A percentile compares a stretch with the other conserved stretches of the same genome.
phyloP scores from a whole-genome alignment of 2,329 filamentous ascomycete species.

The Leptoxyphium fumago region DNA sequence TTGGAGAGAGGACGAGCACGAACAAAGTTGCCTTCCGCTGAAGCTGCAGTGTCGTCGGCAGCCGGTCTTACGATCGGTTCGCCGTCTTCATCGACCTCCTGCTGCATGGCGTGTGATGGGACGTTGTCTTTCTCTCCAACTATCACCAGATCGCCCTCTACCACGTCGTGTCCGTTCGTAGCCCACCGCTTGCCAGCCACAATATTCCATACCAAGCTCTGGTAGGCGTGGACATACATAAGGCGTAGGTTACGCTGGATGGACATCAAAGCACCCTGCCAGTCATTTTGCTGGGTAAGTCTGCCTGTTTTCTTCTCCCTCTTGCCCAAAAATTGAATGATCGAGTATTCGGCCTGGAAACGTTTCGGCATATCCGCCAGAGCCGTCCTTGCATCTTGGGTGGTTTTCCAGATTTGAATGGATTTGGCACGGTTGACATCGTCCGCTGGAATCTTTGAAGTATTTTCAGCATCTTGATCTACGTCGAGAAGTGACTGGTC shows the following conservation, averaged over 20 bases:
- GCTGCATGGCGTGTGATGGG: slow-evolving; percentile 16
- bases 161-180: slow-evolving; percentile 54
- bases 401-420: slow-evolving; percentile 50
- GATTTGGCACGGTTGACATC: slow-evolving; percentile 67
- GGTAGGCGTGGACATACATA: slow-evolving; percentile 96
- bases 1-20: slow-evolving; percentile 60
- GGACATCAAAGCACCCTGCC: slow-evolving; percentile 61
- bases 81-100: slow-evolving; percentile 43
- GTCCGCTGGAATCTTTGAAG: slow-evolving; percentile 49
- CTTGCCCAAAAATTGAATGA: slow-evolving; percentile 60
- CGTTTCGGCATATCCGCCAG: slow-evolving; percentile 58
- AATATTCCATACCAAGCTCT: slow-evolving; percentile 87
- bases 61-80: slow-evolving; percentile 51
- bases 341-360: slow-evolving; percentile 63
- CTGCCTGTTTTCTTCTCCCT: slow-evolving; percentile 30
- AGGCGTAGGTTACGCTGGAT: slow-evolving; percentile 71
- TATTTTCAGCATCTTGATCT: slow-evolving; percentile 26
- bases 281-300: slow-evolving; percentile 47
- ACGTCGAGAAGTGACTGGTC: slow-evolving; percentile 47
- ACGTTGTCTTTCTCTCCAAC: slow-evolving; percentile 42
- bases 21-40: slow-evolving; percentile 42
- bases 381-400: slow-evolving; percentile 28
- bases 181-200: slow-evolving; percentile 70
- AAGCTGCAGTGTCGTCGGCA: slow-evolving; percentile 40
- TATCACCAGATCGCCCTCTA: slow-evolving; percentile 75